Percentiles rank a stretch among this genome's conserved stretches.
These are phyloP conservation scores for Penstemon newberryi DNA, from an alignment of 257 asterid species.

Conservation along the genomic window DNA sequence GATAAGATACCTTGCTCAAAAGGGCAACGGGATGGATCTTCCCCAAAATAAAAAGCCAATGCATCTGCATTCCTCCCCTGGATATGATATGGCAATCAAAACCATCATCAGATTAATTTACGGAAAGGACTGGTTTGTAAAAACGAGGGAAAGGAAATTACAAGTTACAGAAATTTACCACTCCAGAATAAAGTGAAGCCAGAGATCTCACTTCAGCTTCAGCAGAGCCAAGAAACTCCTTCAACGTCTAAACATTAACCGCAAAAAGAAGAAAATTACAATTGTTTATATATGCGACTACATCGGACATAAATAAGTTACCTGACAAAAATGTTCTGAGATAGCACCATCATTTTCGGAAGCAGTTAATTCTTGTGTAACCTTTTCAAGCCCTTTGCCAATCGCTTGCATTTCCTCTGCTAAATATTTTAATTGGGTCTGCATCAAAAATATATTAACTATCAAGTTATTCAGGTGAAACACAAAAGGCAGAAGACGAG, in stretches of 20 bases:
- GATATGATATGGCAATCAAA: slow-evolving; percentile 18
- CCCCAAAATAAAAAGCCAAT: slow-evolving; percentile 62
- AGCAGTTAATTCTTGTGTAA: slow-evolving; percentile 61
- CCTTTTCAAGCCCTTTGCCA: slow-evolving; percentile 73
- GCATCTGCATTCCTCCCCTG: slow-evolving; percentile 71
- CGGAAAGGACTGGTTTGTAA: background rate
- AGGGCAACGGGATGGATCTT: slow-evolving; percentile 73
- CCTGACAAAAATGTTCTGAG: slow-evolving; percentile 68
- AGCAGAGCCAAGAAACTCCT: slow-evolving; percentile 60
- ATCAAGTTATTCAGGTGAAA: slow-evolving; percentile 8
- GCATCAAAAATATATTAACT: slow-evolving; percentile 33
- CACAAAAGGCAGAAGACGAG: background rate
- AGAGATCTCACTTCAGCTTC: slow-evolving; percentile 77
- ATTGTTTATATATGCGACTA: background rate
- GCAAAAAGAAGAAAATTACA: background rate
- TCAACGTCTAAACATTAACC: slow-evolving; percentile 49
- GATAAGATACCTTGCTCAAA: slow-evolving; percentile 62
- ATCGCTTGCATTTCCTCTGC: slow-evolving; percentile 93
- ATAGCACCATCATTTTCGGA: slow-evolving; percentile 73
- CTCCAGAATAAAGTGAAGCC: slow-evolving; percentile 68
- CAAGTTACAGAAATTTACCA: slow-evolving; percentile 46
- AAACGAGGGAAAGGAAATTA: background rate
- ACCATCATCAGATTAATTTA: slow-evolving; percentile 14
- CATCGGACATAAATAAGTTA: slow-evolving; percentile 21
- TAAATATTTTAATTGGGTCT: slow-evolving; percentile 79